Evolutionary conservation across 106 monocot genomes (phyloP).

Genomic region (Dendrobium catenatum): DNA sequence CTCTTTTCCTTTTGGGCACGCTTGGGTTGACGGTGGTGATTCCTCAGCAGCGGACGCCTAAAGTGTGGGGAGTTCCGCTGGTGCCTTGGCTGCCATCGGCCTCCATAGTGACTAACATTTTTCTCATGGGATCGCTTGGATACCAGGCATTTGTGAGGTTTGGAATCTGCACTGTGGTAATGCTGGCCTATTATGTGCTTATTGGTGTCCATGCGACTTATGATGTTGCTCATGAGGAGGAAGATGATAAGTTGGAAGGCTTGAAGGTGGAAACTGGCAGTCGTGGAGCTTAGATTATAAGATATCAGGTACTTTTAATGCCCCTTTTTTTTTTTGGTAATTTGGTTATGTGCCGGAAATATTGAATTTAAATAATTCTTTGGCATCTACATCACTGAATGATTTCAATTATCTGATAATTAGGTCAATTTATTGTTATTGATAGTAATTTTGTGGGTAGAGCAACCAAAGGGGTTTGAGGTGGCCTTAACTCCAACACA

Average conservation of each 20-base stretch:
- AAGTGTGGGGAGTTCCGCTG: conserved; percentile 31
- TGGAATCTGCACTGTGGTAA: conserved; percentile 22
- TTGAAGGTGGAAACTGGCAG: background rate
- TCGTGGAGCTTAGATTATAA: conserved; percentile 4
- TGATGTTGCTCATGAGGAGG: conserved; percentile 18
- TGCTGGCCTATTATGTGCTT: conserved; percentile 26
- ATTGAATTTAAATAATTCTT: background rate
- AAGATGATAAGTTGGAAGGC: conserved; percentile 10
- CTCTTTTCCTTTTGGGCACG: conserved; percentile 15
- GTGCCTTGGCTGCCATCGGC: conserved; percentile 37
- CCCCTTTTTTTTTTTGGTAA: background rate
- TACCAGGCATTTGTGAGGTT: conserved; percentile 23
- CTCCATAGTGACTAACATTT: conserved; percentile 28
- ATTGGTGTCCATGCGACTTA: conserved; percentile 32
- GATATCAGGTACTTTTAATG: background rate
- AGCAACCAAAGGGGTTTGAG: background rate
- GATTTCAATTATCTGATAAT: background rate
- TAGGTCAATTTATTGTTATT: background rate
- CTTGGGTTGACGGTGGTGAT: conserved; percentile 14
- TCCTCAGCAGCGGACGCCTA: conserved; percentile 19
- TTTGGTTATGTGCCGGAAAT: background rate
- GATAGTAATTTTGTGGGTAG: background rate
- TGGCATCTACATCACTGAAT: background rate
- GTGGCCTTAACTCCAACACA: too few species aligned
- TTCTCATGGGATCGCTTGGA: conserved; percentile 32